Conservation (phyloP, 768 basidiomycete genomes). For the Boletus eberwhitei region DNA sequence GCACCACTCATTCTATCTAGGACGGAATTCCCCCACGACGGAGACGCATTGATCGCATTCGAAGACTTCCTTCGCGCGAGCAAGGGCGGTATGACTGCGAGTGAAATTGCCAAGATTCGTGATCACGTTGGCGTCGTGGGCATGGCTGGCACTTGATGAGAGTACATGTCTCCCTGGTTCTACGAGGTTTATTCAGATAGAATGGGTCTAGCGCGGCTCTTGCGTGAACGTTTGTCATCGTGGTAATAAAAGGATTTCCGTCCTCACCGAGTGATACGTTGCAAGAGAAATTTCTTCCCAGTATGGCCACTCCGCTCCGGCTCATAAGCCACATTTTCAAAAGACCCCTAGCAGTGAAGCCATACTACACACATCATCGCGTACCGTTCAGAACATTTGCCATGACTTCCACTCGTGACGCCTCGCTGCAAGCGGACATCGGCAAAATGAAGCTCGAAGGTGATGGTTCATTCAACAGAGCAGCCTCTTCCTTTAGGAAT, state of each 20-base stretch:
- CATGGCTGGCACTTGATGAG: constrained; percentile 73
- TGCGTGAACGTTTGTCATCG: constrained; percentile 11
- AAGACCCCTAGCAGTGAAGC: constrained; percentile 4
- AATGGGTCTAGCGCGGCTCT: background rate
- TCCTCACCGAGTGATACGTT: background rate
- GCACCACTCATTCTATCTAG: constrained; percentile 32
- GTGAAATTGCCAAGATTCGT: constrained; percentile 88
- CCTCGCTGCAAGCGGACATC: constrained; percentile 47
- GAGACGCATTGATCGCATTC: constrained; percentile 70
- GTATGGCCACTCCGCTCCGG: constrained; percentile 13
- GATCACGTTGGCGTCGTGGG: constrained; percentile 84
- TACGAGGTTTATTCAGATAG: constrained; percentile 2
- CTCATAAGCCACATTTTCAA: constrained; percentile 8
- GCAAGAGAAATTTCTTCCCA: constrained; percentile 8
- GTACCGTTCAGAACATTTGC: background rate
- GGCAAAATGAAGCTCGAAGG: constrained; percentile 47
- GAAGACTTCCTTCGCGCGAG: constrained; percentile 83
- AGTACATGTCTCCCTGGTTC: background rate
- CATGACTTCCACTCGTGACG: constrained; percentile 35
- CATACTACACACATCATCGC: background rate
- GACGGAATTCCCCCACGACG: constrained; percentile 56
- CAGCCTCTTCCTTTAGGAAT: constrained; percentile 51
- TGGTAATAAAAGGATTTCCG: background rate
- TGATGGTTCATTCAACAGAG: constrained; percentile 69
- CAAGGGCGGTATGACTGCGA: constrained; percentile 76